A percentile compares a stretch with the other conserved stretches of the same genome.
Conservation (phyloP, 2,329 filamentous ascomycete genomes). For the Escovopsis sp. region DNA sequence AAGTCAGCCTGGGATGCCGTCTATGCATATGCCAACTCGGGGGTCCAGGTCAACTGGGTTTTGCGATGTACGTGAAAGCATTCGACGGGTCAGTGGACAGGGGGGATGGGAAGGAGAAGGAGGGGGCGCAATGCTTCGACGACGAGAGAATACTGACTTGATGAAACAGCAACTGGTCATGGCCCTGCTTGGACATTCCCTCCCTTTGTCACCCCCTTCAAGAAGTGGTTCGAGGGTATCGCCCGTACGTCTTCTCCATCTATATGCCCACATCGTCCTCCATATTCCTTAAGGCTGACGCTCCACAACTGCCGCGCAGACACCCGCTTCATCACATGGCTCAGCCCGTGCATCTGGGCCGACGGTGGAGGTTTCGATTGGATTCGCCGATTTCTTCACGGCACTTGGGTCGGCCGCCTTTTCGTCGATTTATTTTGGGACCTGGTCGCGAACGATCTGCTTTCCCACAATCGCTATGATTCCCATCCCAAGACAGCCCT, state of each 20-base stretch:
- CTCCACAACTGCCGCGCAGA: constrained; percentile 14
- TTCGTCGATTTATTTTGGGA: constrained; percentile 43
- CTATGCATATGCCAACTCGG: constrained; percentile 41
- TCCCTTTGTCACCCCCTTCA: constrained; percentile 49
- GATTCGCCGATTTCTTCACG: constrained; percentile 40
- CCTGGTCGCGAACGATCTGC: constrained; percentile 39
- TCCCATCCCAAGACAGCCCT: constrained; percentile 35
- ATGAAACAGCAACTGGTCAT: constrained; percentile 28
- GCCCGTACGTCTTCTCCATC: constrained; percentile 25
- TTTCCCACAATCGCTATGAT: constrained; percentile 37
- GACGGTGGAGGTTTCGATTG: constrained; percentile 42
- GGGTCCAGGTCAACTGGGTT: constrained; percentile 42
- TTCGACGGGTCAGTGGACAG: too few relatives aligned
- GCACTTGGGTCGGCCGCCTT: constrained; percentile 37
- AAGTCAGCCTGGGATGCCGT: constrained; percentile 53
- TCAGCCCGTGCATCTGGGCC: constrained; percentile 62
- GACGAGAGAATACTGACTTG: background rate
- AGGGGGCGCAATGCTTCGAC: background rate
- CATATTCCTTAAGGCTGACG: background rate
- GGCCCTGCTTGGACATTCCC: constrained; percentile 45
- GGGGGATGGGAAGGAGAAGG: too few relatives aligned
- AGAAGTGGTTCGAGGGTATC: constrained; percentile 52
- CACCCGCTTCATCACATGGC: constrained; percentile 55
- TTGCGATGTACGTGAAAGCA: constrained; percentile 32
- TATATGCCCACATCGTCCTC: too few relatives aligned